These are phyloP conservation scores for Passiflora organensis DNA, from an alignment of 345 rosid genomes.

Conservation along the genomic window DNA sequence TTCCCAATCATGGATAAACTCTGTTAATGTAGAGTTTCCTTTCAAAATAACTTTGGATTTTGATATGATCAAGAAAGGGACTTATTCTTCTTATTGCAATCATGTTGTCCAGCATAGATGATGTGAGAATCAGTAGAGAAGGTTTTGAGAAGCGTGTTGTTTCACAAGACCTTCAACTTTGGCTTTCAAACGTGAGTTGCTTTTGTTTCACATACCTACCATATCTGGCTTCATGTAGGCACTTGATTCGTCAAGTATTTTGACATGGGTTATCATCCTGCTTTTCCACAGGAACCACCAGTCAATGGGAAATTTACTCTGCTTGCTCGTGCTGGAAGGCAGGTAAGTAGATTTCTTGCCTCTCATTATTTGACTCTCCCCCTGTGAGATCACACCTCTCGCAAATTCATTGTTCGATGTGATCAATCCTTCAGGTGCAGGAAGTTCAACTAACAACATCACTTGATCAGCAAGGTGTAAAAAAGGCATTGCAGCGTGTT, in stretches of 20 bases:
- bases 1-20: neutral
- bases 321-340: slow-evolving; percentile 86
- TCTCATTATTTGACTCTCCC: neutral
- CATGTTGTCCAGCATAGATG: slow-evolving; percentile 56
- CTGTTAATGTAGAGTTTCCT: neutral
- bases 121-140: slow-evolving; percentile 61
- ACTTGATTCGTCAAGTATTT: no score
- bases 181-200: slow-evolving; percentile 85
- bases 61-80: neutral
- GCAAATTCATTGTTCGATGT: neutral
- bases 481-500: slow-evolving; percentile 69
- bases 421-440: slow-evolving; percentile 55
- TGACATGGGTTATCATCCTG: neutral
- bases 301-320: slow-evolving; percentile 51
- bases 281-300: slow-evolving; percentile 63
- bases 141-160: slow-evolving; percentile 91
- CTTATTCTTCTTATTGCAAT: slow-evolving; percentile 3
- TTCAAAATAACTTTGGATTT: neutral
- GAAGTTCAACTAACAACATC: slow-evolving; percentile 70
- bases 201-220: neutral
- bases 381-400: neutral
- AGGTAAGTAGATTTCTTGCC: slow-evolving; percentile 32
- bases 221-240: no score
- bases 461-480: slow-evolving; percentile 81
- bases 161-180: slow-evolving; percentile 89